A percentile compares a stretch with the other conserved stretches of the same genome.
Evolutionary conservation across 2,329 filamentous ascomycete species (phyloP).

Genomic region (Cladosporium sp.): DNA sequence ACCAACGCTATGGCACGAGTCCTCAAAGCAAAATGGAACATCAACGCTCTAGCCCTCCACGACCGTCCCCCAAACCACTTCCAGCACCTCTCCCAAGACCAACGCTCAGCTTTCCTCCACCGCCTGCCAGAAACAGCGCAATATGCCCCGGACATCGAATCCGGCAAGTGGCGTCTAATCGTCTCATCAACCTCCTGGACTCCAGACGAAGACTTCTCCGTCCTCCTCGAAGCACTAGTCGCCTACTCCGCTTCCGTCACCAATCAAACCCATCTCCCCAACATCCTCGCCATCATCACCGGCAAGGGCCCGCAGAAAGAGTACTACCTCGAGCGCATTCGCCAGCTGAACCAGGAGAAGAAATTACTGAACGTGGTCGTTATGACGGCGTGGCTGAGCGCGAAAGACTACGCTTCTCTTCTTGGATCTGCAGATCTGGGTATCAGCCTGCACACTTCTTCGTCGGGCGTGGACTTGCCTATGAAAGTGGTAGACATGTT

Average conservation of each 20-base stretch:
- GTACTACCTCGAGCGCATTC: conserved; percentile 69
- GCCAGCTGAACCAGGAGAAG: conserved; percentile 59
- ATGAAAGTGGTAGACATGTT: conserved; percentile 99
- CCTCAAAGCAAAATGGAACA: conserved; percentile 58
- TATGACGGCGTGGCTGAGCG: conserved; percentile 79
- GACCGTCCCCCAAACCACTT: conserved; percentile 86
- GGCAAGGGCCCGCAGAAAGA: conserved; percentile 86
- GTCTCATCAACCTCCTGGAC: conserved; percentile 98
- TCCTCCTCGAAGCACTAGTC: conserved; percentile 81
- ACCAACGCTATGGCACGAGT: conserved; percentile 84
- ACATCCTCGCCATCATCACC: conserved; percentile 85
- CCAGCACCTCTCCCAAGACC: conserved; percentile 60
- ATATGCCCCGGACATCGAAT: conserved; percentile 51
- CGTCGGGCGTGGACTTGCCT: conserved; percentile 89
- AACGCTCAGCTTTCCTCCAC: conserved; percentile 62
- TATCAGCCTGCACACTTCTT: conserved; percentile 88
- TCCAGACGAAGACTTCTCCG: conserved; percentile 87
- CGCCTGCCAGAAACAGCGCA: conserved; percentile 64
- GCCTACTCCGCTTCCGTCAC: conserved; percentile 57
- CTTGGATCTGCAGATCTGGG: conserved; percentile 86
- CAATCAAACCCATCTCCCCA: conserved; percentile 53
- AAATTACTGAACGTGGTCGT: conserved; percentile 71
- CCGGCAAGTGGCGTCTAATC: conserved; percentile 61
- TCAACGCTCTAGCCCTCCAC: conserved; percentile 70
- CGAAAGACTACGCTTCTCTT: conserved; percentile 79